A percentile compares a stretch with the other conserved stretches of the same genome.
Evolutionary conservation across 768 basidiomycete species (phyloP).

Genomic region (Amanita inopinata): DNA sequence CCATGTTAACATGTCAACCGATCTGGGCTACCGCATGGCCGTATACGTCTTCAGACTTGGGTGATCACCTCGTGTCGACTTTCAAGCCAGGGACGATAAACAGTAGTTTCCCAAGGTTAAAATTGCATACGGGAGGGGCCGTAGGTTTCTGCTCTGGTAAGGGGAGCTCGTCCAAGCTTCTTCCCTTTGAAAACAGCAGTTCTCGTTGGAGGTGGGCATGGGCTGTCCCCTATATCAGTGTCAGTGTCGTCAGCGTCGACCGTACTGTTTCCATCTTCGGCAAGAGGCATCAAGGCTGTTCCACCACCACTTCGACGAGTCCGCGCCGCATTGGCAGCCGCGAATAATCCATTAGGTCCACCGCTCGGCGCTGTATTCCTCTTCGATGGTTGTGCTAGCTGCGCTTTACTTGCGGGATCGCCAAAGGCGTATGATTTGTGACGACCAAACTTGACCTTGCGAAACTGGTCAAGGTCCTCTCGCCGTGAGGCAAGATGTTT

Average conservation of each 20-base stretch:
- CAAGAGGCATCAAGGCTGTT: conserved; percentile 43
- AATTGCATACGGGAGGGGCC: conserved; percentile 48
- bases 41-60: too few species aligned
- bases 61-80: too few species aligned
- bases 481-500: conserved; percentile 68
- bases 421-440: conserved; percentile 91
- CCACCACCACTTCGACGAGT: conserved; percentile 38
- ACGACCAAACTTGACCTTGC: conserved; percentile 78
- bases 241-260: conserved; percentile 67
- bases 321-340: conserved; percentile 61
- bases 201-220: conserved; percentile 75
- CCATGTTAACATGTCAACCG: too few species aligned
- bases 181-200: conserved; percentile 45
- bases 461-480: conserved; percentile 87
- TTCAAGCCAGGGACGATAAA: neutral
- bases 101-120: conserved; percentile 15
- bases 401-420: conserved; percentile 43
- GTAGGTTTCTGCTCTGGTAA: conserved; percentile 62
- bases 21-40: too few species aligned
- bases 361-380: conserved; percentile 56
- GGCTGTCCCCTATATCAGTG: conserved; percentile 75
- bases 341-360: conserved; percentile 46
- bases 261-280: conserved; percentile 55
- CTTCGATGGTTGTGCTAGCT: conserved; percentile 39
- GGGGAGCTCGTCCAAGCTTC: conserved; percentile 37